Evolutionary conservation across 495 filamentous ascomycete genomes (phyloP).

Genomic region (Xylaria longipes): DNA sequence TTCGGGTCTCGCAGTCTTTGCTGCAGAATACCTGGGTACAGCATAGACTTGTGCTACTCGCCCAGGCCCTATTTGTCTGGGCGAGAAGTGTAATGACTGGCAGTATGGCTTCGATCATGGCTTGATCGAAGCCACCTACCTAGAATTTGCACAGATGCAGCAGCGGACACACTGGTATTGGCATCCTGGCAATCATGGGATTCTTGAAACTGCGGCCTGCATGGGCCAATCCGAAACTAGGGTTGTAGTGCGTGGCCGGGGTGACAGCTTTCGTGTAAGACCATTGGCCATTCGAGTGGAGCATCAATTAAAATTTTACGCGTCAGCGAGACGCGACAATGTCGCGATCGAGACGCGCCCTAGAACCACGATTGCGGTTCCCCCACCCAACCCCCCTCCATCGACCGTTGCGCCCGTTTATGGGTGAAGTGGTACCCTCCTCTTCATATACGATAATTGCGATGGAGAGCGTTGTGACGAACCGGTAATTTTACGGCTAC

Average conservation of each 20-base stretch:
- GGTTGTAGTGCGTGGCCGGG: not conserved
- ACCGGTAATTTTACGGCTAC: slow-evolving; percentile 1
- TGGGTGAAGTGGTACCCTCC: not conserved
- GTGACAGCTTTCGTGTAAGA: slow-evolving; percentile 10
- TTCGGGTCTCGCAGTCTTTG: not conserved
- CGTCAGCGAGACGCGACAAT: slow-evolving; percentile 20
- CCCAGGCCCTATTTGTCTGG: not conserved
- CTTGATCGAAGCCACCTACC: not conserved
- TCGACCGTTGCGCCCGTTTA: not conserved
- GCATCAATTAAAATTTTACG: slow-evolving; percentile 23
- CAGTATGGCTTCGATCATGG: slow-evolving; percentile 6
- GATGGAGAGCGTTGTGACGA: not conserved
- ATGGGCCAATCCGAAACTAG: not conserved
- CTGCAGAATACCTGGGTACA: not conserved
- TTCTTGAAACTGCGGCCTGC: slow-evolving; percentile 10
- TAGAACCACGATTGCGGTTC: not conserved
- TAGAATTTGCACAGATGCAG: not conserved
- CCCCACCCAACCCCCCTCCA: slow-evolving; percentile 6
- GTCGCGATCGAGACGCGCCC: slow-evolving; percentile 20
- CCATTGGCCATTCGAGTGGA: slow-evolving; percentile 7
- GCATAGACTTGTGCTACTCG: not conserved
- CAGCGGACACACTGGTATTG: not conserved
- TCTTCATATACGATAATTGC: slow-evolving; percentile 1
- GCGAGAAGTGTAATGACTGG: not conserved
- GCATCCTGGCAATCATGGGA: not conserved